Evolutionary conservation across 176 grass and related monocot species (phyloP).

Genomic region (Aechmea fasciata): DNA sequence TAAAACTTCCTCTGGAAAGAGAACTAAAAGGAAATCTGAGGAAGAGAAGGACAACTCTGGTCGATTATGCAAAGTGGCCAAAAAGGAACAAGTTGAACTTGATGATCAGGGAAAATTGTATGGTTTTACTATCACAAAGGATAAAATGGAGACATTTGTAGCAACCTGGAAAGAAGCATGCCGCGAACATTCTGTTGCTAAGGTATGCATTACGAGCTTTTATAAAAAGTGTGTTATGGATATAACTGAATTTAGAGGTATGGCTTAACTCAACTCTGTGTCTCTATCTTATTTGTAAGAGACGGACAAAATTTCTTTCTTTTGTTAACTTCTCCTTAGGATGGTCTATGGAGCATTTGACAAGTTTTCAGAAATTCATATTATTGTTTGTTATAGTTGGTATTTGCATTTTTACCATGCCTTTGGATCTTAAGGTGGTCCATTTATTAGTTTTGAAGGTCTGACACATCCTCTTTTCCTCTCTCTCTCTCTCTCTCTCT

Average conservation of each 20-base stretch:
- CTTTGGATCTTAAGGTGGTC: no score
- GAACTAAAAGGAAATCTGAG: conserved; percentile 63
- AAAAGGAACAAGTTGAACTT: conserved; percentile 31
- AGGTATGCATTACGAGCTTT: conserved; percentile 43
- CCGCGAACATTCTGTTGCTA: conserved; percentile 45
- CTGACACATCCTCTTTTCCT: no score
- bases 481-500: no score
- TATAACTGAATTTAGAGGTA: background rate
- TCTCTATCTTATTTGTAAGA: no score
- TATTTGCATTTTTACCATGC: no score
- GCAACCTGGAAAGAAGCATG: conserved; percentile 91
- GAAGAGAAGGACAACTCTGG: conserved; percentile 25
- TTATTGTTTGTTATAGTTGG: no score
- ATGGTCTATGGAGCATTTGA: background rate
- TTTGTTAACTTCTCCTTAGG: background rate
- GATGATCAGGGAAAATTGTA: conserved; percentile 13
- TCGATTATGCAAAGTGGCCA: conserved; percentile 32
- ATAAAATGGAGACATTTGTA: conserved; percentile 66
- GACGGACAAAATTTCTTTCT: background rate
- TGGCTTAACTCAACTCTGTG: no score
- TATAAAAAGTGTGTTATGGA: background rate
- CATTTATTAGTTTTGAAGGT: no score
- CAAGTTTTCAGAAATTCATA: background rate
- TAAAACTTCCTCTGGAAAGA: conserved; percentile 26
- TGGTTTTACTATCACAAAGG: conserved; percentile 33